Base-by-base conservation (phyloP, 805 yeast species). In the Monosporozyma unispora region DNA sequence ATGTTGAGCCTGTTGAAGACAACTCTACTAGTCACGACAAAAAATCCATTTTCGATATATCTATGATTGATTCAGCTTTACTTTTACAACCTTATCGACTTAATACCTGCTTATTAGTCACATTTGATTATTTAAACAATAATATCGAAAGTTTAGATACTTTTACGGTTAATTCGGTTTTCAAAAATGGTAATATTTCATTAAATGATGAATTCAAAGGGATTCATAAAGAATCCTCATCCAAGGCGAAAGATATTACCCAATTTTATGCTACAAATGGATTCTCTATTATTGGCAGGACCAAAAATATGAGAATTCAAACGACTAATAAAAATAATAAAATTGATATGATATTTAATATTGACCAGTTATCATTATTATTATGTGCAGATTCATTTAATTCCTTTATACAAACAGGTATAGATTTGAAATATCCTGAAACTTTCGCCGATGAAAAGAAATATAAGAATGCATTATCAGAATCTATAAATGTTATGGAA, bases 381-480 rank as follows among this genome's bases (percentile, higher is more conserved):
- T 50, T 82, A 2, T 89, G 96, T 69, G 91, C 96, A 1, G 98
- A 90, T 61, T 87, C 96, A 0, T 74, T 81, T 0, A 84, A 87
- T 57, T 78, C 91, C 11, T 64, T 90, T 40, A 52, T 80, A 2
- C 95, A 84, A 53, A 58, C 86, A 8, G 54, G 82, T 9, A 81
- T 78, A 51, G 96, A 88, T 58, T 69, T 90, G 57, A 86, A 84
- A 56, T 79, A 78, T 12, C 89, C 90, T 0, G 65, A 86, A 1
- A 65, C 73, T 6, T 80, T 84, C 38, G 71, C 73, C 0, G 81
- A 80, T 52, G 79, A 78, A 2, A 77, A 78, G 33, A 85, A 81
- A 63, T 84, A 76, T 61, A 78, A 72, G 45, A 43, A 49, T 4
- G 57, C 63, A 31, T 57, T 57, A 3, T 49, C 61, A 0, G 56